Evolutionary conservation across 192 early-diverging fungal species (phyloP), one percentile per base, ranked within the genome.

Genomic region (Radiomyces spectabilis): DNA sequence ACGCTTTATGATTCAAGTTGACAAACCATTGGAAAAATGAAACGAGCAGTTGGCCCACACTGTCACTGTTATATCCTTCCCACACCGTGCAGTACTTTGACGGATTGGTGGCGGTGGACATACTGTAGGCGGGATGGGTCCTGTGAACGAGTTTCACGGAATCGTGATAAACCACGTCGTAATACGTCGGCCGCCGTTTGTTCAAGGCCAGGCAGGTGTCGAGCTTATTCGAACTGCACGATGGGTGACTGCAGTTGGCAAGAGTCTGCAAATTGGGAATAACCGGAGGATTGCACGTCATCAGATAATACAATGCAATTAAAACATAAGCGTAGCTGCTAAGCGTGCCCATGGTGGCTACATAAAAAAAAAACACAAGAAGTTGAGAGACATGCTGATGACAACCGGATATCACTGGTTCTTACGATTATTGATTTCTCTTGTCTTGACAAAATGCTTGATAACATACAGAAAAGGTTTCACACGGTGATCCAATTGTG

Each of bases 361-460:
- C 0, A 1, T 1, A 1, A 1, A 1, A 43, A 48, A 31, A 25
- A 31, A 31, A 48, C 24, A 48, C 29, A n/a, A n/a, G n/a, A n/a
- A n/a, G 46, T 13, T 21, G 24, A 21, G 18, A 44, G 16, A 15
- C 21, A 22, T 18, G n/a, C 5, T 22, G 12, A 12, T 35, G 5
- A 8, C 13, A 8, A 35, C 13, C 13, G 5, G 10, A 15, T 44
- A 15, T 48, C 30, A 53, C 5, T 47, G 31, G 16, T 25, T 27
- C 9, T 62, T 34, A 5, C 30, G 53, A 44, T 69, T 59, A 9
- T 61, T 48, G 51, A 73, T 70, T 13, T 44, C 21, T 32, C 68
- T 66, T 4, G 24, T 12, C 35, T 61, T 65, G 19, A 55, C 58
- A 42, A 63, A 73, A 34, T 53, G 32, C 43, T 73, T 73, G 49